Conservation (phyloP, 2,329 filamentous ascomycete genomes). For the Epichloe baconii region DNA sequence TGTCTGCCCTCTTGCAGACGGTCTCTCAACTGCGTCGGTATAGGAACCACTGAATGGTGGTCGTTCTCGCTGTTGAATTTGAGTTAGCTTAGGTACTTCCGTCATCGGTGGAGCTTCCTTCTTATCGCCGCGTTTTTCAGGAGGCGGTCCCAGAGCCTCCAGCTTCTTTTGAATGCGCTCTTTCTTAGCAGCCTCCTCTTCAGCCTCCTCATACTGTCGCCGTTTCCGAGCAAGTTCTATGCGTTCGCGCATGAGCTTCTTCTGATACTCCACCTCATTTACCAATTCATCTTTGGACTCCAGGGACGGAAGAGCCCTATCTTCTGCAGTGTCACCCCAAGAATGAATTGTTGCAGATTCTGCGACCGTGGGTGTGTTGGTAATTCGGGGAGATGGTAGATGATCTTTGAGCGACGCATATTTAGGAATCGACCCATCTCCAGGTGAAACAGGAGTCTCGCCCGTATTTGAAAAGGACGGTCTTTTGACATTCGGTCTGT, state of each 20-base stretch:
- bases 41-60: conserved; percentile 8
- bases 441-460: conserved; percentile 37
- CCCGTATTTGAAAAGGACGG: conserved; percentile 36
- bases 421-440: conserved; percentile 4
- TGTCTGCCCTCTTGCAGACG: neutral
- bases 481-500: conserved; percentile 31
- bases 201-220: conserved; percentile 52
- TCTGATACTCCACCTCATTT: conserved; percentile 50
- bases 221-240: conserved; percentile 57
- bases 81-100: conserved; percentile 24
- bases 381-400: conserved; percentile 14
- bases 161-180: conserved; percentile 62
- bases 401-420: conserved; percentile 15
- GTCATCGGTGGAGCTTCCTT: conserved; percentile 31
- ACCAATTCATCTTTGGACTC: conserved; percentile 23
- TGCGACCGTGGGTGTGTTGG: conserved; percentile 30
- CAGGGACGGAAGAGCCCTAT: conserved; percentile 19
- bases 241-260: conserved; percentile 60
- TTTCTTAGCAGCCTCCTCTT: conserved; percentile 57
- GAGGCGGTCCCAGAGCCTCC: conserved; percentile 53
- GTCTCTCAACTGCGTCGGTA: conserved; percentile 1
- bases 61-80: conserved; percentile 23
- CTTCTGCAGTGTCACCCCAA: conserved; percentile 13
- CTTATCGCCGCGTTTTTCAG: conserved; percentile 45
- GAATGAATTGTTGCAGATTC: conserved; percentile 27